Base-by-base conservation (phyloP, 345 rosid species). In the Linum lewisii region DNA sequence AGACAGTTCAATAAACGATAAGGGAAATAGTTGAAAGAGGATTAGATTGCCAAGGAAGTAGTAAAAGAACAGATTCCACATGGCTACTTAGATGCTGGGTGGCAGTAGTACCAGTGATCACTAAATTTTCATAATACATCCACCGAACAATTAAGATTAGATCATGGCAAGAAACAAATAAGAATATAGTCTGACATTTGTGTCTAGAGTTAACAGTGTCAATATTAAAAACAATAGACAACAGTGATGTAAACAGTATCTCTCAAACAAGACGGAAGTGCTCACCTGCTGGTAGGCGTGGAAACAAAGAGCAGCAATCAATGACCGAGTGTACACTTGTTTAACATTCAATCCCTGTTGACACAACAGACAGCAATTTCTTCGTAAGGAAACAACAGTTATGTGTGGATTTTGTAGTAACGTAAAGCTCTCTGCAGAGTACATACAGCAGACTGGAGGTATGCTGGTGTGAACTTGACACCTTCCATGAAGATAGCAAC, bases 221-320 rank as follows among this genome's bases (percentile, higher is more conserved):
- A n/a, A 29, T 21, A 21, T n/a, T 6, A 15, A 21, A 21, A 54
- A 45, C 22, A 11, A n/a, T 20, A 37, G 34, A 15, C 6, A 34
- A 20, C 2, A 0, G 0, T 23, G 45, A 34, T 32, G 21, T 10
- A 21, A 15, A 24, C 26, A 19, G 14, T 38, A 25, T 54, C n/a
- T 37, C 59, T 0, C 8, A 4, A 42, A 52, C 18, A 53, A 44
- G 44, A 14, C 24, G 38, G 38, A 38, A 67, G 36, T 51, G 32
- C 74, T 75, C 61, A 84, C 98, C 94, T 93, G 99, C 75, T 93
- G 99, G 74, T 93, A 90, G 21, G 97, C 99, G 74, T 93, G 99
- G 83, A 84, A 93, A 73, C 85, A 85, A 58, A 93, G 84, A 9
- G 99, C 92, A 51, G 92, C 99, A 18, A 87, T 24, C 34, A 93